Conservation (phyloP, 306 rosid genomes). For the Acacia crassicarpa region DNA sequence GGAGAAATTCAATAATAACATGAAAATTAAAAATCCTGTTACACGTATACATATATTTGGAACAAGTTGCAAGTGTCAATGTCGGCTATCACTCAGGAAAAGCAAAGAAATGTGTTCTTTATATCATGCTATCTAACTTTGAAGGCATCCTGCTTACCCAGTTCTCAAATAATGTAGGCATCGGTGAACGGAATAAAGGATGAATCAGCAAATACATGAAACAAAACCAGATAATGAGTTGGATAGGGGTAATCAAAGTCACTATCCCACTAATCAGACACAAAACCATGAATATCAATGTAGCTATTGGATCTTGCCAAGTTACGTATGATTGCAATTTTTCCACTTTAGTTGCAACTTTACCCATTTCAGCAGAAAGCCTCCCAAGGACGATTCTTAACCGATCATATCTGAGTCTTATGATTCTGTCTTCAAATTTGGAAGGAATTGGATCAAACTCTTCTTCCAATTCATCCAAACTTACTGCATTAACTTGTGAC, state of each 20-base stretch:
- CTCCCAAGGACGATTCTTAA: slow-evolving; percentile 36
- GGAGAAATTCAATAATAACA: not conserved
- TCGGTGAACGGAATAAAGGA: slow-evolving; percentile 28
- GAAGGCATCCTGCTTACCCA: slow-evolving; percentile 52
- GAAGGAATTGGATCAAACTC: slow-evolving; percentile 59
- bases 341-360: slow-evolving; percentile 32
- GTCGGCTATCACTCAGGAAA: not conserved
- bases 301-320: slow-evolving; percentile 48
- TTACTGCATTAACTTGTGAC: slow-evolving; percentile 36
- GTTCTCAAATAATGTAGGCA: slow-evolving; percentile 38
- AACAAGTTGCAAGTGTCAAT: not conserved
- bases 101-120: not conserved
- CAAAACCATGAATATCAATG: slow-evolving; percentile 32
- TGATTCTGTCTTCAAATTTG: slow-evolving; percentile 2
- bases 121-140: slow-evolving; percentile 46
- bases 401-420: slow-evolving; percentile 38
- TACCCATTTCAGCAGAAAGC: slow-evolving; percentile 30
- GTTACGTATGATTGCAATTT: slow-evolving; percentile 36
- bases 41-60: not conserved
- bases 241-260: slow-evolving; percentile 26
- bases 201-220: slow-evolving; percentile 31
- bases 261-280: slow-evolving; percentile 33
- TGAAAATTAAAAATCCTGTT: not conserved
- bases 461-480: slow-evolving; percentile 47
- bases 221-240: not conserved